Percentiles rank a stretch among this genome's conserved stretches.
Conservation (phyloP, 2,329 filamentous ascomycete genomes). For the Curvularia lunata region DNA sequence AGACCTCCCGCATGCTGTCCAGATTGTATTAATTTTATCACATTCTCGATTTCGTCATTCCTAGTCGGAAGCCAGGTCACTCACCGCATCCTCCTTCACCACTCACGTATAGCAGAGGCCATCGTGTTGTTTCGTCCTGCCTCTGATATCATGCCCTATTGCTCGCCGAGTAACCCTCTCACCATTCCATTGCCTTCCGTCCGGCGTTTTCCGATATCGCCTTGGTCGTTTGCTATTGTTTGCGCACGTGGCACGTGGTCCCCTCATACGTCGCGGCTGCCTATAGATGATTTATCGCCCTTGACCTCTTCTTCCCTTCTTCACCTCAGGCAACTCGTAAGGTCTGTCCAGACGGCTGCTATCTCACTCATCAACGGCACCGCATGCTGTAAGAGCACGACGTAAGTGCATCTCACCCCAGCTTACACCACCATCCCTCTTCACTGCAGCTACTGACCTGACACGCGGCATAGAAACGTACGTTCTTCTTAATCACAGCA, state of each 20-base stretch:
- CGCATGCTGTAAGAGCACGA: background rate
- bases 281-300: constrained; percentile 11
- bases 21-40: background rate
- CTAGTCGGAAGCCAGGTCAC: background rate
- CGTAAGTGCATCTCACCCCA: constrained; percentile 11
- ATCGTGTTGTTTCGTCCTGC: background rate
- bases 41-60: background rate
- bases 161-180: background rate
- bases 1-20: background rate
- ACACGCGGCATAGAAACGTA: background rate
- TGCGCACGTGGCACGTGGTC: constrained; percentile 11
- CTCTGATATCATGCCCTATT: background rate
- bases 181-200: constrained; percentile 4
- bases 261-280: constrained; percentile 20
- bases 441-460: constrained; percentile 3
- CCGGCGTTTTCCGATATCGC: background rate
- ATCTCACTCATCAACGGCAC: background rate
- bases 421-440: background rate
- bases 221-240: constrained; percentile 11
- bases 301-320: constrained; percentile 5
- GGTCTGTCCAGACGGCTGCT: background rate
- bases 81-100: no score
- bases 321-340: constrained; percentile 7
- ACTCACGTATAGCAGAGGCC: background rate
- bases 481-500: background rate